Evolutionary conservation across 192 early-diverging fungal species (phyloP), one percentile per base, ranked within the genome.

Genomic region (Linderina pennispora): DNA sequence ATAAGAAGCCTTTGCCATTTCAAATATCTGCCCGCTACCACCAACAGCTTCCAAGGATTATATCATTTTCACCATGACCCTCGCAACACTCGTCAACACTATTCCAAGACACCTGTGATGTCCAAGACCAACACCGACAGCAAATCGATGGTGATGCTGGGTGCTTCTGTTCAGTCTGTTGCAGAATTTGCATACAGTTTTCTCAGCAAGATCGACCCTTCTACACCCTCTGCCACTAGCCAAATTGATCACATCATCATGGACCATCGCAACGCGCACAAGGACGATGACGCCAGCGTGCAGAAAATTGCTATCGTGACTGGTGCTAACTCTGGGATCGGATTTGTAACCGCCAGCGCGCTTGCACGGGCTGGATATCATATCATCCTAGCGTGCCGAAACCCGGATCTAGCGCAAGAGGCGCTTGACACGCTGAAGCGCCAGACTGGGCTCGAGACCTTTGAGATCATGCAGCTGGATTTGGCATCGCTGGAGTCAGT

Each of bases 271-370:
- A 19, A 32, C 26, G 15, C 26, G 26, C 18, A 9, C 42, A 32
- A 10, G 4, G 20, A 32, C 18, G 26, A 28, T 7, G 26, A 23
- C 13, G 18, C 9, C 10, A 51, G 42, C 11, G 52, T 45, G 23
- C 15, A 54, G 17, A 54, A 54, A 23, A 40, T 25, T n/a, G 52
- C 52, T n/a, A 45, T 54, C 3, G 39, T 54, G 13, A 54, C 52
- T 22, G 78, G 78, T n/a, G 78, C 76, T 13, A 78, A 80, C 53
- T 39, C 54, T 14, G 78, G 78, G 5, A 55, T 78, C 13, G 78
- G 78, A 11, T 71, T 45, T 20, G 70, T 74, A 28, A 76, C 69
- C 2, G 62, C 68, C 45, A 69, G 70, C 37, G 73, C 64, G 1
- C 46, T 80, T 9, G 65, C 65, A 10, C 50, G 67, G 4, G 74